Evolutionary conservation across 768 basidiomycete genomes (phyloP).

Genomic region (Dioszegia aurantiaca): DNA sequence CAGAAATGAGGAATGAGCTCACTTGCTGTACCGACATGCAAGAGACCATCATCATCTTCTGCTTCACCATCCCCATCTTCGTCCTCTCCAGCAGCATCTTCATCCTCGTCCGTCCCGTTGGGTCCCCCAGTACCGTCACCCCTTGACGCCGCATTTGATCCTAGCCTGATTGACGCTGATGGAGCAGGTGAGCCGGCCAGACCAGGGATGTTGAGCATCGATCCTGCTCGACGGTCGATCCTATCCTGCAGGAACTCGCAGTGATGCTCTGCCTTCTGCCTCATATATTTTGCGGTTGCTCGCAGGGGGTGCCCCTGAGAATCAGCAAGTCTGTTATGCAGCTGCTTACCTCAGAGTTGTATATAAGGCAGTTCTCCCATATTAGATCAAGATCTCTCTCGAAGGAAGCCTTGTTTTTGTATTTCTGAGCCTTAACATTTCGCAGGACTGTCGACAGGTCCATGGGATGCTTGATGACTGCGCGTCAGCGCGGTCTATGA

Average conservation of each 20-base stretch:
- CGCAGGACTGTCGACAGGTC: conserved; percentile 87
- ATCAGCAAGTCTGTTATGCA: conserved; percentile 7
- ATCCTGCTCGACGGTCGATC: conserved; percentile 57
- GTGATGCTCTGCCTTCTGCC: conserved; percentile 77
- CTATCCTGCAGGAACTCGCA: conserved; percentile 85
- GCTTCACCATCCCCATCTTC: conserved; percentile 26
- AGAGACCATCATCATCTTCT: conserved; percentile 12
- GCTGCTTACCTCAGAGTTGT: conserved; percentile 80
- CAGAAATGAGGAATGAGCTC: too few relatives aligned
- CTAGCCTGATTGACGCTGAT: background rate
- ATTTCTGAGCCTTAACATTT: conserved; percentile 86
- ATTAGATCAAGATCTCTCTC: conserved; percentile 91
- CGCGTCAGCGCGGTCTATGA: background rate
- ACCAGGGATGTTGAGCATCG: conserved; percentile 17
- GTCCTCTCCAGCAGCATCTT: conserved; percentile 42
- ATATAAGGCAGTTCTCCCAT: conserved; percentile 90
- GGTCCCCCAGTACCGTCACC: background rate
- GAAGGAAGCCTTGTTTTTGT: conserved; percentile 92
- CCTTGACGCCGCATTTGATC: background rate
- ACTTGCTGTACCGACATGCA: conserved; percentile 1
- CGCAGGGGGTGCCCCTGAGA: conserved; percentile 82
- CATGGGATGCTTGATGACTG: conserved; percentile 94
- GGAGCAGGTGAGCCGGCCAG: conserved; percentile 9
- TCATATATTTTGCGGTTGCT: conserved; percentile 72
- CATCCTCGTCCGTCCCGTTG: conserved; percentile 25